Conservation (phyloP, 1,284 basidiomycete species). For the Leccinum cinnamomeum region DNA sequence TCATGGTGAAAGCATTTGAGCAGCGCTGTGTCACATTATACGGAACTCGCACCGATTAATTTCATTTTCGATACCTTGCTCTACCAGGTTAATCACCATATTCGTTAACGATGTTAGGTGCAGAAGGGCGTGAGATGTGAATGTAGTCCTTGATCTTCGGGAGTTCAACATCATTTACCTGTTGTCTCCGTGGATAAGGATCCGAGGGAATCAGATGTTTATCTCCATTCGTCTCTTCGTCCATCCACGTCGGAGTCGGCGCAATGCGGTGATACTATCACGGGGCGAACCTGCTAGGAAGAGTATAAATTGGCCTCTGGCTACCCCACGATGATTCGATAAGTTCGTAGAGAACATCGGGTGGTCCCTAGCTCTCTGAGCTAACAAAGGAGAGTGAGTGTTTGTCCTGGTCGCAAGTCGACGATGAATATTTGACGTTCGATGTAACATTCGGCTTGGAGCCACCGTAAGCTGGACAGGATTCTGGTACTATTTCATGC, state of each 20-base stretch:
- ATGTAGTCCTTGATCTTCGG: background rate
- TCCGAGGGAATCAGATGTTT: background rate
- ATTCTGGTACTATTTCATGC: background rate
- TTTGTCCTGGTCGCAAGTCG: too few species aligned
- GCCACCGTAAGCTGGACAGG: background rate
- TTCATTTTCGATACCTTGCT: conserved; percentile 4
- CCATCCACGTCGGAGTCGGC: background rate
- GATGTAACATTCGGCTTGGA: background rate
- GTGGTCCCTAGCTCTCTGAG: background rate
- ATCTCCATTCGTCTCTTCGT: background rate
- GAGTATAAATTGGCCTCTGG: background rate
- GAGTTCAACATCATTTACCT: background rate
- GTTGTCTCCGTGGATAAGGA: background rate
- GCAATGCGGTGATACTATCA: background rate
- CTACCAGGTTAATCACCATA: background rate
- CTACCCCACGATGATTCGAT: background rate
- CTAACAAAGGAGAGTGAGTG: background rate
- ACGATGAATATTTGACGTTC: background rate
- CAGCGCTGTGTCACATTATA: conserved; percentile 75
- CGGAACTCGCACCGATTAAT: conserved; percentile 39
- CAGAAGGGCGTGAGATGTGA: background rate
- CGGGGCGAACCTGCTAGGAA: too few species aligned
- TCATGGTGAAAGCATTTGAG: conserved; percentile 94
- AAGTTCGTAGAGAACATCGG: background rate
- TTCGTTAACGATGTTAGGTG: background rate